phyloP scores from a whole-genome alignment of 352 stramenopile species.

The Globisporangium uncinulatum region DNA sequence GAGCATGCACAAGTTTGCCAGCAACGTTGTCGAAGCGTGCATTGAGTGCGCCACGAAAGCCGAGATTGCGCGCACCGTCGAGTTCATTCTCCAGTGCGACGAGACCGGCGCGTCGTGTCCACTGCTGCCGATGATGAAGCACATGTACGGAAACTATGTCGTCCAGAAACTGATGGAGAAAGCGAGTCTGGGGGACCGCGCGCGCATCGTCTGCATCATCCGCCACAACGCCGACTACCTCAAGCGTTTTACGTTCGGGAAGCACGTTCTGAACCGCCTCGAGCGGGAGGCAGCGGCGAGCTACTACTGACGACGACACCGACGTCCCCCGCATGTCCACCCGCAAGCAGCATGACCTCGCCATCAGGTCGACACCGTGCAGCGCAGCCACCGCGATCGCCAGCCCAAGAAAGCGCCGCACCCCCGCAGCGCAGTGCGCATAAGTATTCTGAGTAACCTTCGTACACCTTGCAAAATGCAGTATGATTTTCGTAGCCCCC shows the following conservation, averaged over 20 bases:
- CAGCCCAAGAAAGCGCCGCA: not conserved
- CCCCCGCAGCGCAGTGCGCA: not conserved
- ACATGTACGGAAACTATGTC: constrained; percentile 97
- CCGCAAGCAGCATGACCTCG: constrained; percentile 1
- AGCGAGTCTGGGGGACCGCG: constrained; percentile 75
- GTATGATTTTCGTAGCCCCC: not conserved
- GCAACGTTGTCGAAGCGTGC: constrained; percentile 95
- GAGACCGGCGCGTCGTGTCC: constrained; percentile 63
- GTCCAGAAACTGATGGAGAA: constrained; percentile 95
- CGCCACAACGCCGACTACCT: constrained; percentile 87
- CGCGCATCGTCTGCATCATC: constrained; percentile 89
- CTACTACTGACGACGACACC: constrained; percentile 12
- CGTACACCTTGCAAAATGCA: not conserved
- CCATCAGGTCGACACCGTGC: constrained; percentile 2
- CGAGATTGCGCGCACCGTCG: constrained; percentile 77
- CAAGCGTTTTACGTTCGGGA: constrained; percentile 90
- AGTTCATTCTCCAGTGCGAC: constrained; percentile 73
- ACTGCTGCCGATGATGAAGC: constrained; percentile 93
- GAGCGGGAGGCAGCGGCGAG: constrained; percentile 29
- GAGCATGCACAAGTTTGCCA: constrained; percentile 95
- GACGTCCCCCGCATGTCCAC: not conserved
- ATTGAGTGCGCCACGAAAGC: constrained; percentile 83
- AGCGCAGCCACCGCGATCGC: not conserved
- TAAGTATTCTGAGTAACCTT: not conserved
- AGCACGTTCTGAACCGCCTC: constrained; percentile 89